phyloP scores from a whole-genome alignment of 2,329 filamentous ascomycete genomes.

The Neurospora sp. region DNA sequence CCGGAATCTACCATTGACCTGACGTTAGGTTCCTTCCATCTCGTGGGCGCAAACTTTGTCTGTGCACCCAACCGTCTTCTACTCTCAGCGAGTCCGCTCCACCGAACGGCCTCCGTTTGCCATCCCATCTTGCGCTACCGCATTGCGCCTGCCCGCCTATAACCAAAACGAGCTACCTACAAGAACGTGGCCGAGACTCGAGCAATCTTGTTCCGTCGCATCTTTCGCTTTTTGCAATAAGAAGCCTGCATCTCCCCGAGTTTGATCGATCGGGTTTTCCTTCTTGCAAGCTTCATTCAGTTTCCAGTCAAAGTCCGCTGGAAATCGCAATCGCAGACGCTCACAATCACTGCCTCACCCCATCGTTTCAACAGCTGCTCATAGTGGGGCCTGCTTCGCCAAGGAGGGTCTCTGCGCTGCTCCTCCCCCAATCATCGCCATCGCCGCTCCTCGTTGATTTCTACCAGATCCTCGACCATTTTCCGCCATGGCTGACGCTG shows the following conservation, averaged over 20 bases:
- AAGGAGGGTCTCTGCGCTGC: conserved; percentile 7
- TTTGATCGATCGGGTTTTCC: not conserved
- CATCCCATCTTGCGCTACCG: not conserved
- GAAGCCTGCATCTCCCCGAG: not conserved
- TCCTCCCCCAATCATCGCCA: conserved; percentile 15
- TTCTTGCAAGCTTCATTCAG: not conserved
- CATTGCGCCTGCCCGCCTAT: not conserved
- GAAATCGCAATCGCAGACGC: not conserved
- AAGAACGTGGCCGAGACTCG: not conserved
- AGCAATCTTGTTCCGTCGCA: not conserved
- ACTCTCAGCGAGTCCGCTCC: not conserved
- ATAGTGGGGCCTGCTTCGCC: conserved; percentile 12
- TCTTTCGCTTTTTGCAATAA: not conserved
- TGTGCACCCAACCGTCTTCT: not conserved
- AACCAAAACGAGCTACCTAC: not conserved
- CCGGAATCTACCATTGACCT: not conserved
- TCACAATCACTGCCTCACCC: not conserved
- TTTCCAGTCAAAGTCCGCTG: not conserved
- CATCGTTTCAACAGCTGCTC: not conserved
- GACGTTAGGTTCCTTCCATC: not conserved
- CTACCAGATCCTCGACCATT: conserved; percentile 10
- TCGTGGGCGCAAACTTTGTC: not conserved
- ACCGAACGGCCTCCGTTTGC: not conserved
- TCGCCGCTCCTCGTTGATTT: conserved; percentile 5
- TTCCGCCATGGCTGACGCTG: conserved; percentile 66